A percentile compares a stretch with the other conserved stretches of the same genome.
Conservation (phyloP, 108 stramenopile species). For the Nitzschia putrida region DNA sequence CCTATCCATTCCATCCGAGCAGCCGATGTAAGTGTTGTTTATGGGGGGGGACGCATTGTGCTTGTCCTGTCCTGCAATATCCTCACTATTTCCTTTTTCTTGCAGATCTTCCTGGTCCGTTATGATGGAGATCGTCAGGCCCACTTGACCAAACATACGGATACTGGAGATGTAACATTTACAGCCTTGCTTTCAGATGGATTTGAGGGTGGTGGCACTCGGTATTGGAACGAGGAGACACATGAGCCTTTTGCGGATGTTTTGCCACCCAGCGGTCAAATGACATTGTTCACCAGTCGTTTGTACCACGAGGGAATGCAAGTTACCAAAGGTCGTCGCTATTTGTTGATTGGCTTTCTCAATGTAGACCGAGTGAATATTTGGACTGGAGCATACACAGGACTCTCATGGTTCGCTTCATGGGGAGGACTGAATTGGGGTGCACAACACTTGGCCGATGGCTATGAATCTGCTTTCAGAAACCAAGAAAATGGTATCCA, state of each 20-base stretch:
- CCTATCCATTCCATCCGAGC: conserved; percentile 45
- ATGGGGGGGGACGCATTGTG: background rate
- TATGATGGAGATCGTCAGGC: conserved; percentile 53
- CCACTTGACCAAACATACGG: conserved; percentile 45
- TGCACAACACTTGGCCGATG: conserved; percentile 41
- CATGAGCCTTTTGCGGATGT: conserved; percentile 41
- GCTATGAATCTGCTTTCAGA: background rate
- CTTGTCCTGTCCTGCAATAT: no score
- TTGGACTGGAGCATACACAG: conserved; percentile 31
- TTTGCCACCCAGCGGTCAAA: conserved; percentile 43
- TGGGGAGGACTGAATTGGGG: conserved; percentile 54
- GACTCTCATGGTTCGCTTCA: conserved; percentile 46
- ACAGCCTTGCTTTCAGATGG: conserved; percentile 61
- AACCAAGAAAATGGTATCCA: background rate
- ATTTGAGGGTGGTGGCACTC: conserved; percentile 68
- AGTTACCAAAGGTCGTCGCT: conserved; percentile 53
- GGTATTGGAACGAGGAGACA: conserved; percentile 35
- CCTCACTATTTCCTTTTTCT: conserved; percentile 5
- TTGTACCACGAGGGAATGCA: conserved; percentile 58
- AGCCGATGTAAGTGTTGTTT: conserved; percentile 28
- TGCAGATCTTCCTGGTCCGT: conserved; percentile 42
- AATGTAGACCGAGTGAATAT: conserved; percentile 59
- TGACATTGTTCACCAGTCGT: conserved; percentile 39
- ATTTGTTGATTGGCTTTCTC: conserved; percentile 65
- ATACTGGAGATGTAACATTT: conserved; percentile 53